phyloP scores from a whole-genome alignment of 352 stramenopile genomes.

The Globisporangium okanoganense region DNA sequence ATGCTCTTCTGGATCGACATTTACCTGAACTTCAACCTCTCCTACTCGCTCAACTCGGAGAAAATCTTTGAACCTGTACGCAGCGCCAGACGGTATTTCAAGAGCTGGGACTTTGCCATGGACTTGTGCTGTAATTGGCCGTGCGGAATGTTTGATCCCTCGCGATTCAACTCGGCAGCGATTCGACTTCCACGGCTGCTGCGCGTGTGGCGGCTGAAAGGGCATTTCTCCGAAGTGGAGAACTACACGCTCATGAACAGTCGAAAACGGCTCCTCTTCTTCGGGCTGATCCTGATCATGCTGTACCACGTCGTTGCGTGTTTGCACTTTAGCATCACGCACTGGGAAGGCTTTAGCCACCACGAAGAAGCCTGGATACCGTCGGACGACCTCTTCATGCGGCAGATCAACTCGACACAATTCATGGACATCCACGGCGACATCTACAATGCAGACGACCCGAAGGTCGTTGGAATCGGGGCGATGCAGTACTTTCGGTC shows the following conservation, averaged over 20 bases:
- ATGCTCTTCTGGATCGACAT: constrained; percentile 40
- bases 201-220: constrained; percentile 30
- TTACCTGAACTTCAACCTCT: constrained; percentile 46
- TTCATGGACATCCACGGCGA: constrained; percentile 26
- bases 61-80: constrained; percentile 35
- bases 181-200: constrained; percentile 32
- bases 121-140: constrained; percentile 33
- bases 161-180: constrained; percentile 12
- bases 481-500: constrained; percentile 53
- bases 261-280: constrained; percentile 34
- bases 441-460: constrained; percentile 17
- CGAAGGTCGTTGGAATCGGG: constrained; percentile 26
- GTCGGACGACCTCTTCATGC: constrained; percentile 36
- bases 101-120: constrained; percentile 28
- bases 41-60: constrained; percentile 44
- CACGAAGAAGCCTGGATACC: constrained; percentile 43
- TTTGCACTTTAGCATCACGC: constrained; percentile 46
- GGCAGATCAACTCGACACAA: constrained; percentile 28
- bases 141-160: constrained; percentile 31
- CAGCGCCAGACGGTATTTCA: constrained; percentile 33
- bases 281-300: constrained; percentile 38
- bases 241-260: constrained; percentile 36
- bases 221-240: constrained; percentile 32
- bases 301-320: constrained; percentile 54
- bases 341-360: constrained; percentile 37